These are phyloP conservation scores for Calonectria multiphialidica DNA, from an alignment of 2,329 filamentous ascomycete genomes.

Conservation along the genomic window DNA sequence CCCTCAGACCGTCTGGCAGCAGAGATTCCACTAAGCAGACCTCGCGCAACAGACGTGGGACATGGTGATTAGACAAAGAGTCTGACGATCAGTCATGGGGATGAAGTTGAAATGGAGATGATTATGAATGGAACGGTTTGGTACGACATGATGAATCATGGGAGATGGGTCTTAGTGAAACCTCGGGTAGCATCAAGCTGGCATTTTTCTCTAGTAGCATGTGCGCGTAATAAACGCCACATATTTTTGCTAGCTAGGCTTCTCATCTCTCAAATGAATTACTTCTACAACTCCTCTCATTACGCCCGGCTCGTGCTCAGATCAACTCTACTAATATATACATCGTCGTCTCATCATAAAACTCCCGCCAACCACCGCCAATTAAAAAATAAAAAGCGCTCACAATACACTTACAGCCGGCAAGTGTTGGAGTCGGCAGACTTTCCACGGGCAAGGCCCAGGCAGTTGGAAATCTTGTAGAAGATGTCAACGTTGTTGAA, in stretches of 20 bases:
- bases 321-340: conserved; percentile 12
- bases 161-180: background rate
- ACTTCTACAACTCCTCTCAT: conserved; percentile 8
- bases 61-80: background rate
- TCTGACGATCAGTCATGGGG: background rate
- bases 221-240: background rate
- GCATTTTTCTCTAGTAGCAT: background rate
- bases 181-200: background rate
- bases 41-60: background rate
- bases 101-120: background rate
- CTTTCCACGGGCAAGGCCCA: conserved; percentile 63
- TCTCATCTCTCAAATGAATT: background rate
- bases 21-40: conserved; percentile 26
- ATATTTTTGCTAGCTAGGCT: background rate
- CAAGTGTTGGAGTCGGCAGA: conserved; percentile 37
- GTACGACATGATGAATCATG: background rate
- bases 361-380: background rate
- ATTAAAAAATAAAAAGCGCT: background rate
- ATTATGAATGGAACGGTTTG: background rate
- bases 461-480: conserved; percentile 78
- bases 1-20: conserved; percentile 43
- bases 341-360: conserved; percentile 31
- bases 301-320: background rate
- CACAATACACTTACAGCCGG: conserved; percentile 19
- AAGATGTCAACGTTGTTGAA: conserved; percentile 81